Evolutionary conservation across 257 asterid species (phyloP).

Genomic region (Nicotiana obtusifolia): DNA sequence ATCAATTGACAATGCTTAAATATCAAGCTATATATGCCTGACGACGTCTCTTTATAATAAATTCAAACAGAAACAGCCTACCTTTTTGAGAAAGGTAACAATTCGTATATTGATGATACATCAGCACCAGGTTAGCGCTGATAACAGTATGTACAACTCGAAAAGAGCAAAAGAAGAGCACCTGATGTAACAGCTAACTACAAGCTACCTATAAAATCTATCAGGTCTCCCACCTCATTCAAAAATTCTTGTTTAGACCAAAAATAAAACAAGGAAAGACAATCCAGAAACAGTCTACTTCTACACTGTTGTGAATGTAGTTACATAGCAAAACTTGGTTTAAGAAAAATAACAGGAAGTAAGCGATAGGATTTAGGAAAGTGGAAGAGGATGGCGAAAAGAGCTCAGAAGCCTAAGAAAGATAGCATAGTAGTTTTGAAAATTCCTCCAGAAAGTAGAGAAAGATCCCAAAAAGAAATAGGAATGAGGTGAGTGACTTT

Average conservation of each 20-base stretch:
- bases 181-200: no score
- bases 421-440: neutral
- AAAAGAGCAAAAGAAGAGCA: no score
- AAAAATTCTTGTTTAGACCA: no score
- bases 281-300: slow-evolving; percentile 9
- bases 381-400: neutral
- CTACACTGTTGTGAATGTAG: neutral
- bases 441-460: neutral
- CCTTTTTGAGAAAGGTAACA: no score
- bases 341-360: neutral
- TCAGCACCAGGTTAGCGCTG: no score
- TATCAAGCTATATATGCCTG: neutral
- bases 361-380: neutral
- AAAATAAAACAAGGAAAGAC: no score
- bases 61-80: slow-evolving; percentile 12
- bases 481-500: neutral
- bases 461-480: neutral
- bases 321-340: neutral
- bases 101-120: no score
- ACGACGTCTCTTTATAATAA: neutral
- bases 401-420: neutral
- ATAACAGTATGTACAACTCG: no score
- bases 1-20: neutral
- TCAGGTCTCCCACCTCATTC: no score
- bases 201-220: no score